Conservation (phyloP, 176 grass and related monocot genomes). For the Carex kokanica region DNA sequence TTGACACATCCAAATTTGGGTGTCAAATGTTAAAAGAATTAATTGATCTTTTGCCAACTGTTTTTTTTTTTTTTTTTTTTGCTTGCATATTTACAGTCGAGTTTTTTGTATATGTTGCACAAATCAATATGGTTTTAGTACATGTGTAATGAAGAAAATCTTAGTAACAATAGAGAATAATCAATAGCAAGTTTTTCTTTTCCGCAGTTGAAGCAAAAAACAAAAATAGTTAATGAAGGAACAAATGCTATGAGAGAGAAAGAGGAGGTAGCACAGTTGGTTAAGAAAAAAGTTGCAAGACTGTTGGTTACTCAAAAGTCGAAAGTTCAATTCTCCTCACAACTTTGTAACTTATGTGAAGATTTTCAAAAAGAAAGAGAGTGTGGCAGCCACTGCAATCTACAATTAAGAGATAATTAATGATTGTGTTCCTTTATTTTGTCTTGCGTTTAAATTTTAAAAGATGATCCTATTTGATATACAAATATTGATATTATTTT, state of each 20-base stretch:
- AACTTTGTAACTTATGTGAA: too few relatives aligned
- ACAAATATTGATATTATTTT: too few relatives aligned
- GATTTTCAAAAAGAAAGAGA: too few relatives aligned
- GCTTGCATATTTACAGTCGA: background rate
- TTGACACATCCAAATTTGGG: conserved; percentile 12
- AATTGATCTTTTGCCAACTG: background rate
- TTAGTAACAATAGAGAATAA: background rate
- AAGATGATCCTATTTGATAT: too few relatives aligned
- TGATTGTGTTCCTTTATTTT: background rate
- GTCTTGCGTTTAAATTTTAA: background rate
- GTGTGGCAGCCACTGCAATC: too few relatives aligned
- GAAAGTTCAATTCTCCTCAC: too few relatives aligned
- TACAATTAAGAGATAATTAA: background rate
- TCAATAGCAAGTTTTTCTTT: background rate
- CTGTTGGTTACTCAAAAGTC: too few relatives aligned
- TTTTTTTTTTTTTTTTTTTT: background rate
- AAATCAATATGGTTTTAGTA: conserved; percentile 13
- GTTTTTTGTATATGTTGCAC: background rate
- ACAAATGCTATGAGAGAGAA: too few relatives aligned
- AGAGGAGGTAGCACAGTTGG: too few relatives aligned
- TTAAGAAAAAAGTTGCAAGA: too few relatives aligned
- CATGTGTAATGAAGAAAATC: background rate
- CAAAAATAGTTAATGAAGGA: too few relatives aligned
- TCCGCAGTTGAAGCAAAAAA: too few relatives aligned
- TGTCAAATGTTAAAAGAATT: background rate